phyloP scores from a whole-genome alignment of 2,329 filamentous ascomycete genomes.

The Fusarium begoniae region DNA sequence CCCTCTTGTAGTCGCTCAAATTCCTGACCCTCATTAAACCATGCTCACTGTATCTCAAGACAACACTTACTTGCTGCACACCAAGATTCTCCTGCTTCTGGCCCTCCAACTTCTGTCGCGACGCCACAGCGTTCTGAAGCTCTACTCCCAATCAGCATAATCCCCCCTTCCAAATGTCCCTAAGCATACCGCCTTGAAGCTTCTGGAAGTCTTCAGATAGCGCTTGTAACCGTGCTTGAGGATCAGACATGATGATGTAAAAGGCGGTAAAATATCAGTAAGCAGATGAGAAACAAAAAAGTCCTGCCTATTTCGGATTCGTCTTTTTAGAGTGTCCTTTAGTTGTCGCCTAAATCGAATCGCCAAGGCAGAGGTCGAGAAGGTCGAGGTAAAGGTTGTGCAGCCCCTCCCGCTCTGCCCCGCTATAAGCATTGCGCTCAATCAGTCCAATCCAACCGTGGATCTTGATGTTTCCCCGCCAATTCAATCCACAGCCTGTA shows the following conservation, averaged over 20 bases:
- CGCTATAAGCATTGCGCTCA: constrained; percentile 48
- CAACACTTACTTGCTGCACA: constrained; percentile 75
- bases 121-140: constrained; percentile 77
- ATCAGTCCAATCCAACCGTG: not conserved
- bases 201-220: constrained; percentile 89
- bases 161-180: not conserved
- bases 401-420: constrained; percentile 44
- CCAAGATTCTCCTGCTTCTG: constrained; percentile 93
- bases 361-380: not conserved
- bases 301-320: constrained; percentile 1
- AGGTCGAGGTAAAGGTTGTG: constrained; percentile 26
- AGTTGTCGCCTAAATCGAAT: constrained; percentile 29
- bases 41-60: not conserved
- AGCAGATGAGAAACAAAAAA: not conserved
- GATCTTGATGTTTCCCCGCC: constrained; percentile 51
- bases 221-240: constrained; percentile 80
- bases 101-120: constrained; percentile 90
- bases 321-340: not conserved
- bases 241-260: constrained; percentile 67
- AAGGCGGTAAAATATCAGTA: not conserved
- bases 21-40: constrained; percentile 64
- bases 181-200: constrained; percentile 77
- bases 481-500: constrained; percentile 41
- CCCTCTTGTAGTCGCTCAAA: constrained; percentile 81
- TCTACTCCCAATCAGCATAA: constrained; percentile 62